phyloP scores from a whole-genome alignment of 1,139 yeast species.

The Torulaspora pretoriensis region DNA sequence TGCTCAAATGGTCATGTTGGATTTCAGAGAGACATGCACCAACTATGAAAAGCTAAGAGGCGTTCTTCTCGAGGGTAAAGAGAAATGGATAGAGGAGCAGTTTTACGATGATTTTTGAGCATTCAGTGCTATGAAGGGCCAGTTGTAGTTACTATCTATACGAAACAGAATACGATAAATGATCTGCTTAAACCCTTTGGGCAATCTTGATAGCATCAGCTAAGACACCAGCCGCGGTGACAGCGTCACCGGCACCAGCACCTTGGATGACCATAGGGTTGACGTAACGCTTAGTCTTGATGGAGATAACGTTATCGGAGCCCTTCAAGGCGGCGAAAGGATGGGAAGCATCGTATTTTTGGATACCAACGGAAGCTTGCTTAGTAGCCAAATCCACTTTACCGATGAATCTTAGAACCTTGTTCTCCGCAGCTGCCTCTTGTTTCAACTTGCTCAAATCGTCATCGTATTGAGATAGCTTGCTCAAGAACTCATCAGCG shows the following conservation, averaged over 20 bases:
- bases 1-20: conserved; percentile 69
- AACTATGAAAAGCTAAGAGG: conserved; percentile 45
- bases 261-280: conserved; percentile 95
- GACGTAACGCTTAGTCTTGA: conserved; percentile 84
- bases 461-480: conserved; percentile 76
- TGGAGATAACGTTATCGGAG: conserved; percentile 90
- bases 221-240: conserved; percentile 96
- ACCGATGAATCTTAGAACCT: conserved; percentile 92
- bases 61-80: conserved; percentile 58
- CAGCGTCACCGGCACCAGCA: conserved; percentile 99
- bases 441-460: conserved; percentile 73
- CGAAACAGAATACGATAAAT: background rate
- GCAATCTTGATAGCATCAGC: conserved; percentile 90
- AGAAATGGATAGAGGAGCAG: conserved; percentile 38
- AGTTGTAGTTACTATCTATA: conserved; percentile 1
- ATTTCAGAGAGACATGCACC: conserved; percentile 61
- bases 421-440: conserved; percentile 75
- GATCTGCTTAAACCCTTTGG: conserved; percentile 54
- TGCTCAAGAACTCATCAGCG: conserved; percentile 72
- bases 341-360: conserved; percentile 77
- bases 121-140: background rate
- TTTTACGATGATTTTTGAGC: conserved; percentile 16
- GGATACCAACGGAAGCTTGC: conserved; percentile 79
- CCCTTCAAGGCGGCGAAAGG: conserved; percentile 96
- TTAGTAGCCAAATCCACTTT: conserved; percentile 71